A percentile compares a stretch with the other conserved stretches of the same genome.
These are phyloP conservation scores for Dorcoceras hygrometricum DNA, from an alignment of 257 asterid genomes.

Conservation along the genomic window DNA sequence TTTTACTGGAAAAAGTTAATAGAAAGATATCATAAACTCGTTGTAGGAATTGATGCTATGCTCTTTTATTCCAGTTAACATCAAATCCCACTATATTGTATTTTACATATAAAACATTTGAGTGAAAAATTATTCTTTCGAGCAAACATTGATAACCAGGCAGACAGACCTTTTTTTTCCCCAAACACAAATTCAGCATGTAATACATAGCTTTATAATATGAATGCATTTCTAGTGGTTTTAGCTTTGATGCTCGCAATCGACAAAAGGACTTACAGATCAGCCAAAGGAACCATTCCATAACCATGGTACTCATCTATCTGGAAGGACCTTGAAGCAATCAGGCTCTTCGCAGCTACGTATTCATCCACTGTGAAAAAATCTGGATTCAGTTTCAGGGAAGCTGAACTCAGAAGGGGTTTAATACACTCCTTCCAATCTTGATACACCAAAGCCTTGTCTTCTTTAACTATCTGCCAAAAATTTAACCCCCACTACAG, in stretches of 20 bases:
- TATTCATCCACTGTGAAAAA: conserved; percentile 62
- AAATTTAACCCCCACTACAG: conserved; percentile 21
- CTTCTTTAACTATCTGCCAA: conserved; percentile 78
- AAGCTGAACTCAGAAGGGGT: conserved; percentile 48
- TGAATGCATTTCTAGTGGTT: no score
- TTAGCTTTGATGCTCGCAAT: not conserved
- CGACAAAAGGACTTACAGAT: conserved; percentile 42
- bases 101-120: no score
- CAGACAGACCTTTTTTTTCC: no score
- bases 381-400: conserved; percentile 47
- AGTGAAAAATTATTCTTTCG: no score
- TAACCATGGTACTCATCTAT: conserved; percentile 76
- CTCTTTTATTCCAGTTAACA: conserved; percentile 4
- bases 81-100: not conserved
- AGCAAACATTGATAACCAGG: not conserved
- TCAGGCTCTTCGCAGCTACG: conserved; percentile 74
- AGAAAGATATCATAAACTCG: conserved; percentile 3
- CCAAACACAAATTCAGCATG: no score
- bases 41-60: not conserved
- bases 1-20: not conserved
- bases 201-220: not conserved
- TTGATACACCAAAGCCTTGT: conserved; percentile 59
- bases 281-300: conserved; percentile 98
- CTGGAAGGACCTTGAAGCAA: conserved; percentile 78
- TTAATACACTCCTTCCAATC: conserved; percentile 86